Conservation (phyloP, 306 rosid genomes). For the Coriaria nepalensis region DNA sequence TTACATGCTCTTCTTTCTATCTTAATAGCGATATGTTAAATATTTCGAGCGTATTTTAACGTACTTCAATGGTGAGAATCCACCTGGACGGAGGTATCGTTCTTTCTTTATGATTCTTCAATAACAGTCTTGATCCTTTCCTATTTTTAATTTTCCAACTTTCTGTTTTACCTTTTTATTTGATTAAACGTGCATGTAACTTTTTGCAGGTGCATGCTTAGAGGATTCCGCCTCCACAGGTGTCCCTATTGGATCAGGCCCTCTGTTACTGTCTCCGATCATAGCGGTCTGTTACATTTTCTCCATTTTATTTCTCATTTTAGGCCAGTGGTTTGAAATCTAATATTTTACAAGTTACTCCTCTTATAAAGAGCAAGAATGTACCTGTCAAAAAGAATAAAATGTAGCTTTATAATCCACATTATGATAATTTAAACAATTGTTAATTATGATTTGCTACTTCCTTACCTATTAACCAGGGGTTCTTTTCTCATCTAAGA, state of each 20-base stretch:
- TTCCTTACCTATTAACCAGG: constrained; percentile 38
- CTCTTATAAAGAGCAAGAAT: too few relatives aligned
- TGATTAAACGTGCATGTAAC: neutral
- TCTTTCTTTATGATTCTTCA: constrained; percentile 5
- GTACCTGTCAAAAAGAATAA: too few relatives aligned
- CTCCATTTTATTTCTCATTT: neutral
- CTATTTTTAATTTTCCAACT: constrained; percentile 4
- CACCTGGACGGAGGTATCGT: constrained; percentile 80
- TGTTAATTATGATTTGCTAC: constrained; percentile 7
- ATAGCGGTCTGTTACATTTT: constrained; percentile 44
- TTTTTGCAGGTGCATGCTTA: constrained; percentile 72
- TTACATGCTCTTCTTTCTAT: constrained; percentile 6
- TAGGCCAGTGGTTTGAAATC: neutral
- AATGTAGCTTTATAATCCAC: neutral
- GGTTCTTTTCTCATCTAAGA: constrained; percentile 82
- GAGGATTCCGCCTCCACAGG: constrained; percentile 94
- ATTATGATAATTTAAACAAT: neutral
- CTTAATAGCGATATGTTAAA: constrained; percentile 70
- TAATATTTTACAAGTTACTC: too few relatives aligned
- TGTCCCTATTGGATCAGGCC: constrained; percentile 99
- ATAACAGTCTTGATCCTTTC: neutral
- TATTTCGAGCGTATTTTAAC: constrained; percentile 82
- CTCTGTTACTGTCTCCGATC: constrained; percentile 79
- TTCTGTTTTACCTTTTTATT: neutral
- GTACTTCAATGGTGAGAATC: constrained; percentile 81